These are phyloP conservation scores for Papilionanthe hybrid DNA, from an alignment of 116 monocot species.

Conservation along the genomic window DNA sequence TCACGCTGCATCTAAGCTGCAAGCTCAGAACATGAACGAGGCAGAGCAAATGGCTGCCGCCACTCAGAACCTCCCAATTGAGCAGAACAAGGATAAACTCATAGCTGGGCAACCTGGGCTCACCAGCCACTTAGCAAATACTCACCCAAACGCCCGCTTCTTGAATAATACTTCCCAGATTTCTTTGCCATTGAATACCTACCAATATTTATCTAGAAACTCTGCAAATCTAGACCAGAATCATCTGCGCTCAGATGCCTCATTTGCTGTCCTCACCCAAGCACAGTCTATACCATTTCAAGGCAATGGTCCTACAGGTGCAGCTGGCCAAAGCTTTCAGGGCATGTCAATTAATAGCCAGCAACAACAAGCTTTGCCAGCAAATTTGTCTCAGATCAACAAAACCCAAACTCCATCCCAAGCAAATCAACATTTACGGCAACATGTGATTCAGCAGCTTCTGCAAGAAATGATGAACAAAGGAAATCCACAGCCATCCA, in stretches of 20 bases:
- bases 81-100: conserved; percentile 31
- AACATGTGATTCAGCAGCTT: conserved; percentile 69
- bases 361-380: conserved; percentile 24
- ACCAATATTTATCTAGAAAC: conserved; percentile 61
- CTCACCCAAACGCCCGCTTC: conserved; percentile 1
- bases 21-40: conserved; percentile 38
- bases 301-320: not conserved
- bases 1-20: conserved; percentile 31
- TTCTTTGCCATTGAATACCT: conserved; percentile 39
- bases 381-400: conserved; percentile 16
- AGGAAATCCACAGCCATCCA: conserved; percentile 21
- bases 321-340: too few species aligned
- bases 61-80: conserved; percentile 19
- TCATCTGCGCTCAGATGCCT: conserved; percentile 29
- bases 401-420: conserved; percentile 23
- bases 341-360: not conserved
- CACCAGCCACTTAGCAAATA: conserved; percentile 7
- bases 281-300: conserved; percentile 27
- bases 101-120: conserved; percentile 11
- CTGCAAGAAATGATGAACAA: conserved; percentile 64
- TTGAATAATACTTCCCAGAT: conserved; percentile 18
- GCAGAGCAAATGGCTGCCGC: conserved; percentile 32
- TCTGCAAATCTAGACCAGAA: conserved; percentile 36
- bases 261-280: conserved; percentile 20
- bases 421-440: conserved; percentile 43